Base-by-base conservation (phyloP, 1,139 yeast genomes). In the Saccharomyces hybrid region DNA sequence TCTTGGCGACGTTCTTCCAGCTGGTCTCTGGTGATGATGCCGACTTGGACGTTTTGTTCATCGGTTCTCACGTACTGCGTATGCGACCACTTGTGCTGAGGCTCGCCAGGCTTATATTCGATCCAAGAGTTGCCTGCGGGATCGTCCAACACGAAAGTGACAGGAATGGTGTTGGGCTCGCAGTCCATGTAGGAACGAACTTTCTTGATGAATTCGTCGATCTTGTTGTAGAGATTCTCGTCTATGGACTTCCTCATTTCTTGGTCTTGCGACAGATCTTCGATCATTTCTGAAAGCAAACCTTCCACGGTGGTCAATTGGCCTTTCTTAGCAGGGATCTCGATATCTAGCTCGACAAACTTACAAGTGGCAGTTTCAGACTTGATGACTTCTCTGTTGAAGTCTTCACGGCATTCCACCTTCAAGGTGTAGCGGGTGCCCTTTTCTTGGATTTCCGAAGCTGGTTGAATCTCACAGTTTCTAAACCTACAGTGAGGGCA, bases 111-210 rank as follows among this genome's bases (percentile, higher is more conserved):
- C 56, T 81, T 73, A 68, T 80, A 90, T 69, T 90, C 97, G 55
- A 95, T 84, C 96, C 97, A 95, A 1, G 98, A 91, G 73, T 95
- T 93, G 23, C 99, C 99, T 0, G 97, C 82, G 32, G 99, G 98
- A 72, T 93, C 99, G 70, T 91, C 97, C 20, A 90, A 74, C 16
- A 81, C 77, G 52, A 95, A 79, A 0, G 96, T 88, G 59, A 93
- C 70, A 2, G 99, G 99, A 57, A 90, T 73, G 13, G 81, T 78
- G 41, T 80, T 82, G 54, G 80, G 80, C 55, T 83, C 83, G 56
- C 89, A 93, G 27, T 78, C 77, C 28, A 88, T 75, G 55, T 78
- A 81, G 6, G 78, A 71, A 57, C 76, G 72, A 44, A 90, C 83
- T 63, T 81, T 85, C 31, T 66, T 70, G 56, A 90, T 78, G 56